Conservation (phyloP, 2,329 filamentous ascomycete species). For the Penicillium vulpinum region DNA sequence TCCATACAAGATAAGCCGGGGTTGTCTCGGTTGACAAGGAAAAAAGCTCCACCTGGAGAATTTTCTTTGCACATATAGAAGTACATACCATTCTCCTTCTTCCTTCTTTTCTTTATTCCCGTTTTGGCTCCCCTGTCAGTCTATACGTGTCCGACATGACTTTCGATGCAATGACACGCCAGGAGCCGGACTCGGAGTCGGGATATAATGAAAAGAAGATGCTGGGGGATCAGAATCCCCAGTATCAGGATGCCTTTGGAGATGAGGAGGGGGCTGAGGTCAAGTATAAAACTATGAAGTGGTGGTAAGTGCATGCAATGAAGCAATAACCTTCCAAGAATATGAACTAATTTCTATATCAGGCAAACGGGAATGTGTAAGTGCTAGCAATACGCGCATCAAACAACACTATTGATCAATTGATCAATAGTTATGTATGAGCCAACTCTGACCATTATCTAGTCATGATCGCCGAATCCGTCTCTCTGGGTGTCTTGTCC, state of each 20-base stretch:
- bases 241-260: conserved; percentile 21
- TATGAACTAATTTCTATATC: background rate
- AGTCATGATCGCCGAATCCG: conserved; percentile 28
- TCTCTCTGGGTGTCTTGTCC: conserved; percentile 23
- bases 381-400: conserved; percentile 1
- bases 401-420: background rate
- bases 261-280: conserved; percentile 22
- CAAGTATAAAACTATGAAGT: conserved; percentile 27
- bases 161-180: conserved; percentile 15
- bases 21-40: conserved; percentile 19
- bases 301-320: conserved; percentile 19
- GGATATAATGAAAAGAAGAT: conserved; percentile 20
- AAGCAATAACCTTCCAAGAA: background rate
- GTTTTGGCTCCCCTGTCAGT: background rate
- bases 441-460: background rate
- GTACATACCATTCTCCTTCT: conserved; percentile 2
- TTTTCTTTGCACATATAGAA: conserved; percentile 16
- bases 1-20: conserved; percentile 12
- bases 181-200: conserved; percentile 20
- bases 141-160: conserved; percentile 15
- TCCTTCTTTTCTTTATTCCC: background rate
- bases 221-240: conserved; percentile 6
- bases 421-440: background rate
- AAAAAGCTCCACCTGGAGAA: conserved; percentile 16
- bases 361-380: conserved; percentile 28